Evolutionary conservation across 2,329 filamentous ascomycete genomes (phyloP), one percentile per base, ranked within the genome.

Genomic region (Aphanoascus verrucosus): DNA sequence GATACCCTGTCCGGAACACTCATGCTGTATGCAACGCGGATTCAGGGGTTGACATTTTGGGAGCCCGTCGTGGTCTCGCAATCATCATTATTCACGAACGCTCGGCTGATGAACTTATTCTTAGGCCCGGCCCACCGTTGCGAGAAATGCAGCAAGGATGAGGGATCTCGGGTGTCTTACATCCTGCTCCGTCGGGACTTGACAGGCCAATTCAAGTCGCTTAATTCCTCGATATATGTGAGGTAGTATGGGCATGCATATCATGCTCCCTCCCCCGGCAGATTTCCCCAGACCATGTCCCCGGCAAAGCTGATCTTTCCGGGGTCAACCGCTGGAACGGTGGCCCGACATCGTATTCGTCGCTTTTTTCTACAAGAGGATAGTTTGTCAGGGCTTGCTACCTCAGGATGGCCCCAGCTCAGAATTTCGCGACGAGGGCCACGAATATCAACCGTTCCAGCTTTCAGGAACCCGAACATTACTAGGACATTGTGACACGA

Each of bases 131-230:
- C 14, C 49, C 31, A 23, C 32, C 20, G 31, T 37, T 51, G 49
- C 49, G 40, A 37, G 49, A 51, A 51, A 51, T 44, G 49, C 40
- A 37, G 31, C 40, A 34, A 28, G 49, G 40, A 44, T 44, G 23
- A 35, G 49, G 49, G 49, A 37, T 44, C 49, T 51, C 49, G 49
- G 49, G 41, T 51, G 49, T 51, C 40, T 51, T 51, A 51, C 49
- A 51, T 44, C 40, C 17, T 44, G 4, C 35, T 37, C 49, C 49
- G 49, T 51, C 49, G 40, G 49, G 49, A 23, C n/a, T 35, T 35
- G 35, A 51, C 5, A 44, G 11, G 17, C 38, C 35, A 48, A n/a
- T 3, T 12, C 44, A n/a, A 35, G 49, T 35, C 38, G 40, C 35
- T 40, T 49, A 40, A 49, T n/a, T 35, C 23, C 46, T 28, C 32